phyloP scores from a whole-genome alignment of 352 stramenopile species.

The Globisporangium ultimum region DNA sequence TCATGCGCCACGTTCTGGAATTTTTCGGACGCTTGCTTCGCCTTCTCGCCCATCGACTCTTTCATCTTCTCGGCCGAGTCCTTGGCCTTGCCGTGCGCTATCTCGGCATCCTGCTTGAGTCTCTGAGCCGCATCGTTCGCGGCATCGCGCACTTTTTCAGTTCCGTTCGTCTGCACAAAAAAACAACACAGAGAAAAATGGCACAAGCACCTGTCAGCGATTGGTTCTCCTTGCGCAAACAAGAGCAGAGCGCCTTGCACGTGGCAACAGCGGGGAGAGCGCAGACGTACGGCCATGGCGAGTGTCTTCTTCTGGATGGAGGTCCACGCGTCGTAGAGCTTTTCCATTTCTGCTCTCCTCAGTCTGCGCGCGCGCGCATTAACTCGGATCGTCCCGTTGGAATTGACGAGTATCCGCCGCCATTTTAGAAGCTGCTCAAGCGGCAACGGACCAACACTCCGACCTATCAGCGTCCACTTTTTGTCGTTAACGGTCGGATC shows the following conservation, averaged over 20 bases:
- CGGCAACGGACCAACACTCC: neutral
- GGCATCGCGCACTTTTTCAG: slow-evolving; percentile 8
- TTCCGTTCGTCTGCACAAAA: slow-evolving; percentile 3
- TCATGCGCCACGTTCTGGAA: slow-evolving; percentile 22
- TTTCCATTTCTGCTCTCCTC: slow-evolving; percentile 10
- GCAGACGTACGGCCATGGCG: slow-evolving; percentile 8
- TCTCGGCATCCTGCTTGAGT: slow-evolving; percentile 14
- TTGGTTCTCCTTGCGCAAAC: neutral
- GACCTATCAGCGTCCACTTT: neutral
- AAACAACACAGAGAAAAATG: neutral
- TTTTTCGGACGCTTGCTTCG: slow-evolving; percentile 21
- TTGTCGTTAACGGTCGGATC: neutral
- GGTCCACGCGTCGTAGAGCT: slow-evolving; percentile 15
- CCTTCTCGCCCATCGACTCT: slow-evolving; percentile 11
- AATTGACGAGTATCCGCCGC: neutral
- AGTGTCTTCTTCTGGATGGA: slow-evolving; percentile 4
- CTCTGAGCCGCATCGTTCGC: slow-evolving; percentile 8
- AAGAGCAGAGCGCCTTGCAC: too few species aligned
- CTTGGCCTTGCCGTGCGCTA: slow-evolving; percentile 15
- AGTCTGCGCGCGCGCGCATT: neutral
- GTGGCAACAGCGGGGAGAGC: too few species aligned
- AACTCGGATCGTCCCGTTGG: slow-evolving; percentile 4
- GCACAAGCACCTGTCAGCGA: neutral
- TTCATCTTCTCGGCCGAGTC: slow-evolving; percentile 16
- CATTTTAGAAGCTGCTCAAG: neutral